Evolutionary conservation across 176 grass and related monocot genomes (phyloP), one percentile per base, ranked within the genome.

Genomic region (Zoysia japonica): DNA sequence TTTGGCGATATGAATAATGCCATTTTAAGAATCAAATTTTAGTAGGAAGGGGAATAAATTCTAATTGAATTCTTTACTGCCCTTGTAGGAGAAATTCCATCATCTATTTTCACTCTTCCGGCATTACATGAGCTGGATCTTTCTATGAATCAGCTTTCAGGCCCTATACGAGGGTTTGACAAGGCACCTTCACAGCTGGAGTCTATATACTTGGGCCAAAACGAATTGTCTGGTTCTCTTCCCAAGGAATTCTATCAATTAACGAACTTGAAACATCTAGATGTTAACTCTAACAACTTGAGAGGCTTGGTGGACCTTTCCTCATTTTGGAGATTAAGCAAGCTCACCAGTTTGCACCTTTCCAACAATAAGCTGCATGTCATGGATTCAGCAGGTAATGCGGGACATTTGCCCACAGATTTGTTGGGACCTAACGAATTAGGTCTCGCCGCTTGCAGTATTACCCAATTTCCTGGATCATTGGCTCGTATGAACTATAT

Each of bases 321-420:
- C 45, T 63, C 28, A 0, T 78, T 88, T 43, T 10, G 16, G 20
- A 67, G 39, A 50, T 49, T 79, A 61, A 47, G 15, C 1, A 45
- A 74, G 11, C 55, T 79, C 3, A 0, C 10, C 0, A 7, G 0
- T 35, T 70, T 70, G 68, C 0, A 20, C 53, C 71, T 87, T 9
- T 87, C 85, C 14, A 9, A 87, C 48, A 87, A 87, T 62, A 67
- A 60, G 7, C 51, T 87, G 17, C 47, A n/a, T 42, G 72, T 87
- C 7, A 78, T 44, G 8, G 81, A 80, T 54, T 7, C 3, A 69
- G 39, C 65, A 40, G 40, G 5, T 62, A n/a, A 42, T 35, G 17
- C 28, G 28, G 28, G 47, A 2, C 42, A 28, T 15, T 47, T 16
- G 13, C 4, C 14, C 8, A 3, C 28, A 2, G 17, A 74, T 59